phyloP scores from a whole-genome alignment of 495 filamentous ascomycete species.

The Sabuloglossum arenarium region DNA sequence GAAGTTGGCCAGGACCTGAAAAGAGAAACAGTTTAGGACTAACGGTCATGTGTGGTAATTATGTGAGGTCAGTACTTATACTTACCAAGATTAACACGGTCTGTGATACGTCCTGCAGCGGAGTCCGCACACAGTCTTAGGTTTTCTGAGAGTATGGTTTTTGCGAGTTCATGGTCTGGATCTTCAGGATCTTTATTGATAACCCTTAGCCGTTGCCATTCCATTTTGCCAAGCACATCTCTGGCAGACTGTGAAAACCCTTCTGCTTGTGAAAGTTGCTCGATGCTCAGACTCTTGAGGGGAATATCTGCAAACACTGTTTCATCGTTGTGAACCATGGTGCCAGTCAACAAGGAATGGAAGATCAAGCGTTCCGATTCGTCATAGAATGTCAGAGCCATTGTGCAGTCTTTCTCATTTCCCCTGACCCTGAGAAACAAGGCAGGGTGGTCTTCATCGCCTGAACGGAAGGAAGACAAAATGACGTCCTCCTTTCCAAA shows the following conservation, averaged over 20 bases:
- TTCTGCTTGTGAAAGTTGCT: slow-evolving; percentile 29
- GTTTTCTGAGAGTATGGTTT: slow-evolving; percentile 31
- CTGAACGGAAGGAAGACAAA: slow-evolving; percentile 49
- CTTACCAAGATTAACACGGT: slow-evolving; percentile 48
- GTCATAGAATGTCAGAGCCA: slow-evolving; percentile 55
- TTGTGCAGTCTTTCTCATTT: slow-evolving; percentile 28
- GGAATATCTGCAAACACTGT: slow-evolving; percentile 37
- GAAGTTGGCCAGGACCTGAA: slow-evolving; percentile 44
- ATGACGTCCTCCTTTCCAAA: slow-evolving; percentile 38
- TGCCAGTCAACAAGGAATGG: slow-evolving; percentile 49
- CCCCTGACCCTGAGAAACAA: slow-evolving; percentile 45
- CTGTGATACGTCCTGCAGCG: slow-evolving; percentile 47
- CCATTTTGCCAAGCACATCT: slow-evolving; percentile 16
- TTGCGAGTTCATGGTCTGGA: slow-evolving; percentile 1
- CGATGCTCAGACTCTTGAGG: slow-evolving; percentile 38
- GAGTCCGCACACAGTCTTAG: slow-evolving; percentile 46
- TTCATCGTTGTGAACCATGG: slow-evolving; percentile 27
- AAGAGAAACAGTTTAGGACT: neutral
- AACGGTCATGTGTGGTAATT: neutral
- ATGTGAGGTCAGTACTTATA: neutral
- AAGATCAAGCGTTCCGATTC: slow-evolving; percentile 40
- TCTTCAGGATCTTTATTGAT: slow-evolving; percentile 28
- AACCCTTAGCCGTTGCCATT: slow-evolving; percentile 26
- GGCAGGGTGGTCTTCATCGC: slow-evolving; percentile 41
- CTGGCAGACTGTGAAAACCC: slow-evolving; percentile 18